Evolutionary conservation across 2,329 filamentous ascomycete species (phyloP).

Genomic region (Hyphodiscus sp.): DNA sequence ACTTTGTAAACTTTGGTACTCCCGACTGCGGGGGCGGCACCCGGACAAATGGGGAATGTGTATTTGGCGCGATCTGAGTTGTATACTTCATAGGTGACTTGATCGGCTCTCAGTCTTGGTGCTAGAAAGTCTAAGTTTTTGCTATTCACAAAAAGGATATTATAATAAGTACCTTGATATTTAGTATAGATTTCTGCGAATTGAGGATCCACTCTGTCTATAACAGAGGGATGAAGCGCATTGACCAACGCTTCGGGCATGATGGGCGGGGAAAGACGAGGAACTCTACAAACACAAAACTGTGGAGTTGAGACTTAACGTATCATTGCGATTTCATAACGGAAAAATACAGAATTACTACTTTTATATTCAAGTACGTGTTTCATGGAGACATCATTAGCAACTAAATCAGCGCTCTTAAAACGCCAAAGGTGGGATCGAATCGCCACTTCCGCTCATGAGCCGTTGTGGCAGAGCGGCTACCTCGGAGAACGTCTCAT

Average conservation of each 20-base stretch:
- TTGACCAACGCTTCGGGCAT: constrained; percentile 19
- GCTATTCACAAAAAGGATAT: no score
- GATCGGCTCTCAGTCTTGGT: constrained; percentile 15
- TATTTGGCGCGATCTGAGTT: constrained; percentile 18
- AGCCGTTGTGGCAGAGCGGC: neutral
- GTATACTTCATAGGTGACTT: constrained; percentile 21
- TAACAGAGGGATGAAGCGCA: constrained; percentile 14
- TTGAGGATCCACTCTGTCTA: constrained; percentile 17
- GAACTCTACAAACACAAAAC: no score
- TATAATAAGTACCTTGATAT: constrained; percentile 14
- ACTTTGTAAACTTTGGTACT: constrained; percentile 8
- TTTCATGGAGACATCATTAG: no score
- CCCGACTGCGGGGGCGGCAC: constrained; percentile 14
- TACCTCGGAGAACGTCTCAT: neutral
- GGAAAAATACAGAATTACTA: neutral
- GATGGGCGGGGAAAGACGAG: neutral
- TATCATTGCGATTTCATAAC: neutral
- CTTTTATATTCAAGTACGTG: neutral
- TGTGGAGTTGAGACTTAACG: no score
- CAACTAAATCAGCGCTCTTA: neutral
- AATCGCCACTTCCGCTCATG: neutral
- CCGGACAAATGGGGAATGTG: constrained; percentile 15
- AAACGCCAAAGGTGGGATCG: neutral
- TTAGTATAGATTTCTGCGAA: constrained; percentile 19
- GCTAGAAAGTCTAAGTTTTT: constrained; percentile 5